Conservation (phyloP, 805 yeast genomes). For the Cyberlindnera samutprakarnensis region DNA sequence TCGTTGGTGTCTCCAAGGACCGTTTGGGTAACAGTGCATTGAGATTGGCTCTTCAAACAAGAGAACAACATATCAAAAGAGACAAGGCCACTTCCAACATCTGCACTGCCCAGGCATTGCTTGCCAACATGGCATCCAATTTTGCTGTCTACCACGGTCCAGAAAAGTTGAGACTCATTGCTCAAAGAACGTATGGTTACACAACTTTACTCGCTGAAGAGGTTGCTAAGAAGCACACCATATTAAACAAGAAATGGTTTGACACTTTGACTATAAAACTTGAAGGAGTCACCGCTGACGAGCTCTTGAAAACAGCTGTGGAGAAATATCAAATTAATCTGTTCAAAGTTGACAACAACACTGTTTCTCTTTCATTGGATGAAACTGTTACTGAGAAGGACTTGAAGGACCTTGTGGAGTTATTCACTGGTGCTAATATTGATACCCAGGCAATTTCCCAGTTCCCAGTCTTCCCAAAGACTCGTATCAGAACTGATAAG, state of each 20-base stretch:
- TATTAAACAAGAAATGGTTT: slow-evolving; percentile 63
- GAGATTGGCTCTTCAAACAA: slow-evolving; percentile 91
- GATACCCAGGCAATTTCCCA: slow-evolving; percentile 19
- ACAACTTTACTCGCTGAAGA: slow-evolving; percentile 64
- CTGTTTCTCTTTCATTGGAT: slow-evolving; percentile 80
- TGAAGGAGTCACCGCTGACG: slow-evolving; percentile 43
- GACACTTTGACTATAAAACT: slow-evolving; percentile 76
- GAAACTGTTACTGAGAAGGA: slow-evolving; percentile 73
- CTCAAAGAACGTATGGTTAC: slow-evolving; percentile 65
- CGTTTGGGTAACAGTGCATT: slow-evolving; percentile 84
- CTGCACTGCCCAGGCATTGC: slow-evolving; percentile 94
- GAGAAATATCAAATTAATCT: slow-evolving; percentile 63
- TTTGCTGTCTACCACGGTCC: slow-evolving; percentile 97
- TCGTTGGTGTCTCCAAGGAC: slow-evolving; percentile 89
- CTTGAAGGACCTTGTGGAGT: slow-evolving; percentile 43
- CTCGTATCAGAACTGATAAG: slow-evolving; percentile 46
- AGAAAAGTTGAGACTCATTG: slow-evolving; percentile 71
- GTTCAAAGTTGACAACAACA: slow-evolving; percentile 52
- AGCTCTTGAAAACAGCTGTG: slow-evolving; percentile 50
- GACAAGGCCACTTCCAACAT: slow-evolving; percentile 97
- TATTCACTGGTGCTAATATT: slow-evolving; percentile 45
- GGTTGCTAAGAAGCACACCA: slow-evolving; percentile 38
- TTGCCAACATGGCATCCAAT: slow-evolving; percentile 93
- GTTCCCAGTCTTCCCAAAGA: slow-evolving; percentile 44
- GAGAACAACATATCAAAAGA: slow-evolving; percentile 96